phyloP scores from a whole-genome alignment of 495 filamentous ascomycete species.

The Aspergillus nidulans region DNA sequence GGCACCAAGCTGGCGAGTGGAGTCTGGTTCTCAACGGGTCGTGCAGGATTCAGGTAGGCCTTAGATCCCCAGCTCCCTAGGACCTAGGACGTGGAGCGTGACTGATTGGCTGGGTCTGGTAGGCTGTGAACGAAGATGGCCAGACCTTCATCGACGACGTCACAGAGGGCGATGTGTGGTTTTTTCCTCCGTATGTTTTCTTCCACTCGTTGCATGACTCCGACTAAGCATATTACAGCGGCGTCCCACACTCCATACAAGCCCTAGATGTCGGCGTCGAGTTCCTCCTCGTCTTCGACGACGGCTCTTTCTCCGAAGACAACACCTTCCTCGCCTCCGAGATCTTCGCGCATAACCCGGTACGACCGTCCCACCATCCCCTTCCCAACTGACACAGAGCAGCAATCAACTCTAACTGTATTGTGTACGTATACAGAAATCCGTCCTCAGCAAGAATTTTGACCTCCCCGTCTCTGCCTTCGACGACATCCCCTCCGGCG shows the following conservation, averaged over 20 bases:
- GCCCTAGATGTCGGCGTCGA: constrained; percentile 60
- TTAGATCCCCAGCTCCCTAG: background rate
- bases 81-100: too few species aligned
- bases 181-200: constrained; percentile 50
- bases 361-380: constrained; percentile 3
- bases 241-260: constrained; percentile 65
- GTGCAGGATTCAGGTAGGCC: constrained; percentile 45
- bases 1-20: constrained; percentile 70
- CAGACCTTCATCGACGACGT: constrained; percentile 64
- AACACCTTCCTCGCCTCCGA: constrained; percentile 65
- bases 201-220: background rate
- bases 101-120: background rate
- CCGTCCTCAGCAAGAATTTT: constrained; percentile 62
- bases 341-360: constrained; percentile 55
- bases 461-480: constrained; percentile 51
- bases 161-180: constrained; percentile 66
- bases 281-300: constrained; percentile 67
- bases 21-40: constrained; percentile 61
- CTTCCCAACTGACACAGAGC: background rate
- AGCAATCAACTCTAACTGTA: too few species aligned
- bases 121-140: constrained; percentile 59
- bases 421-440: too few species aligned
- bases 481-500: constrained; percentile 51
- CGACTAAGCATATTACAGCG: constrained; percentile 24
- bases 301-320: constrained; percentile 65